Evolutionary conservation across 352 stramenopile genomes (phyloP).

Genomic region (Phytophthora cactorum): DNA sequence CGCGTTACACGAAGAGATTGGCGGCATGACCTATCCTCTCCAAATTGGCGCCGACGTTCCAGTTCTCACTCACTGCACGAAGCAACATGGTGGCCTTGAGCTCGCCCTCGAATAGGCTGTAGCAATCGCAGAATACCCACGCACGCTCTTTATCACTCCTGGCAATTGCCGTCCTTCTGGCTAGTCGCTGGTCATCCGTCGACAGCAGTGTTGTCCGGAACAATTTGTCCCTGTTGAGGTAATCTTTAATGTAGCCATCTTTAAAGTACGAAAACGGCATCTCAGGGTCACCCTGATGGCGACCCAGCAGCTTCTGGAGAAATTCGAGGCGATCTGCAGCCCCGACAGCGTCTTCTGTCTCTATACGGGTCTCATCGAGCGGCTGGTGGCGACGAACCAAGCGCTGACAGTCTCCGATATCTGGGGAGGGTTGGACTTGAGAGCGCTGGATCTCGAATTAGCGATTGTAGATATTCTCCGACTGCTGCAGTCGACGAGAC

Average conservation of each 20-base stretch:
- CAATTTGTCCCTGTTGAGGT: slow-evolving; percentile 15
- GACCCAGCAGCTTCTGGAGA: slow-evolving; percentile 16
- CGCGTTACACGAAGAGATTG: slow-evolving; percentile 5
- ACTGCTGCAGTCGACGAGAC: slow-evolving; percentile 20
- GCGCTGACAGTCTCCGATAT: neutral
- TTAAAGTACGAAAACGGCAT: slow-evolving; percentile 18
- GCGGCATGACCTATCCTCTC: slow-evolving; percentile 11
- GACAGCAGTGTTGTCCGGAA: neutral
- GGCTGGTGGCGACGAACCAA: slow-evolving; percentile 6
- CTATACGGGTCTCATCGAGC: slow-evolving; percentile 12
- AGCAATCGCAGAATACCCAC: neutral
- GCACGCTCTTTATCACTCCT: neutral
- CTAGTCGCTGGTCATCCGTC: slow-evolving; percentile 16
- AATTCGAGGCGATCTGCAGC: slow-evolving; percentile 1
- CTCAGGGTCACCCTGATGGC: neutral
- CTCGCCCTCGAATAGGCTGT: too few relatives aligned
- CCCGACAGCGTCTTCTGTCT: slow-evolving; percentile 9
- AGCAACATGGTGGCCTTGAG: neutral
- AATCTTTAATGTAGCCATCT: slow-evolving; percentile 20
- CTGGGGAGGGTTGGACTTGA: neutral
- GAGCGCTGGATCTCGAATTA: slow-evolving; percentile 10
- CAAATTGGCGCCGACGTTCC: slow-evolving; percentile 3
- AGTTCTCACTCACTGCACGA: neutral
- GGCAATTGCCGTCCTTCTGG: slow-evolving; percentile 6
- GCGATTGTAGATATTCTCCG: slow-evolving; percentile 14